Conservation (phyloP, 305 asterid species). For the Withania somnifera region DNA sequence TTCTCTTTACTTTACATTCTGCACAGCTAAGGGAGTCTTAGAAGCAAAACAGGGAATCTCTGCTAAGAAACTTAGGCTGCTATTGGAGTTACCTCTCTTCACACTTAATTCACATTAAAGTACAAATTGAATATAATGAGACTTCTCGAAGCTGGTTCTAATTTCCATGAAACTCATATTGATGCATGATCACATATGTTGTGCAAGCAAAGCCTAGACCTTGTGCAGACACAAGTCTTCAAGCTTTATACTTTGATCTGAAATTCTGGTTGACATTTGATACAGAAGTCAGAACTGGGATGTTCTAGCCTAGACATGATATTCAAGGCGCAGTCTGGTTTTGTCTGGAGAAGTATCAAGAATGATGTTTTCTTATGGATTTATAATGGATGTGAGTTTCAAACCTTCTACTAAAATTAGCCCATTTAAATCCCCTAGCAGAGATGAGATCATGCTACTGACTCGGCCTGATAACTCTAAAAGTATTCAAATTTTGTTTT, state of each 20-base stretch:
- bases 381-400: not conserved
- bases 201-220: not conserved
- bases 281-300: not conserved
- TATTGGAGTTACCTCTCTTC: not conserved
- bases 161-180: not conserved
- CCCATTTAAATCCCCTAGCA: not conserved
- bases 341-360: not conserved
- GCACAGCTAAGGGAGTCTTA: not conserved
- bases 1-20: not conserved
- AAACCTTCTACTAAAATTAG: not conserved
- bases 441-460: not conserved
- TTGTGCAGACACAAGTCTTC: not conserved
- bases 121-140: not conserved
- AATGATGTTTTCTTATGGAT: not conserved
- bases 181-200: not conserved
- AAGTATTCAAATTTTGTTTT: not conserved
- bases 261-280: not conserved
- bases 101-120: not conserved
- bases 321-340: not conserved
- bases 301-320: not conserved
- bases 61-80: not conserved
- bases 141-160: not conserved
- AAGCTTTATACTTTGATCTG: not conserved
- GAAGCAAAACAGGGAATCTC: not conserved
- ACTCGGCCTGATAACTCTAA: not conserved